phyloP scores from a whole-genome alignment of 306 rosid genomes.

The Cotoneaster glaucophyllus region DNA sequence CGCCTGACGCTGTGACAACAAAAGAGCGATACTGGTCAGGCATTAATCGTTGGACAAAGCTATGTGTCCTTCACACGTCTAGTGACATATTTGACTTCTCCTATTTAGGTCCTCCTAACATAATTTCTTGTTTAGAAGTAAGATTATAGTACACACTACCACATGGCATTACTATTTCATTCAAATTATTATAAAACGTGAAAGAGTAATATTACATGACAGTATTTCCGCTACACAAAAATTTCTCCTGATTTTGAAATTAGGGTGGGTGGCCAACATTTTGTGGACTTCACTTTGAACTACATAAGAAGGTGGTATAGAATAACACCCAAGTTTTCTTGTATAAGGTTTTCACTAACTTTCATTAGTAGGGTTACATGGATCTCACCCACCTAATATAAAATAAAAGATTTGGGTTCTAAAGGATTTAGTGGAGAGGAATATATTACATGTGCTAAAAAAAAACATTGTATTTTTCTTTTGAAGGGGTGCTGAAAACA shows the following conservation, averaged over 20 bases:
- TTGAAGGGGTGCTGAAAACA: neutral
- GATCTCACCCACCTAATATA: neutral
- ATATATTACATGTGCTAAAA: neutral
- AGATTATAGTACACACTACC: too few relatives aligned
- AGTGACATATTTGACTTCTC: too few relatives aligned
- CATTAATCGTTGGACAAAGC: neutral
- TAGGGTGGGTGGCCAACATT: too few relatives aligned
- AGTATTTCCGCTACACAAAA: too few relatives aligned
- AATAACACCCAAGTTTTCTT: neutral
- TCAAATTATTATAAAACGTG: too few relatives aligned
- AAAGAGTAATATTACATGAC: too few relatives aligned
- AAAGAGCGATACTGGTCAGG: neutral
- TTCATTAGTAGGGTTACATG: neutral
- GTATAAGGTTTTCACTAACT: neutral
- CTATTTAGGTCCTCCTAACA: too few relatives aligned
- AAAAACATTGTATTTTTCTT: neutral
- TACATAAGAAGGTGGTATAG: too few relatives aligned
- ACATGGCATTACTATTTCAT: too few relatives aligned
- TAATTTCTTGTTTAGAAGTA: too few relatives aligned
- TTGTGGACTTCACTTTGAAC: too few relatives aligned
- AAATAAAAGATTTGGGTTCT: neutral
- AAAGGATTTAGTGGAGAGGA: neutral
- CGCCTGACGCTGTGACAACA: constrained; percentile 29
- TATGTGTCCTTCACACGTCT: neutral
- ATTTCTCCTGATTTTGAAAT: neutral